Base-by-base conservation (phyloP, 2,329 filamentous ascomycete genomes). In the Hymenoscyphus fructigenus region DNA sequence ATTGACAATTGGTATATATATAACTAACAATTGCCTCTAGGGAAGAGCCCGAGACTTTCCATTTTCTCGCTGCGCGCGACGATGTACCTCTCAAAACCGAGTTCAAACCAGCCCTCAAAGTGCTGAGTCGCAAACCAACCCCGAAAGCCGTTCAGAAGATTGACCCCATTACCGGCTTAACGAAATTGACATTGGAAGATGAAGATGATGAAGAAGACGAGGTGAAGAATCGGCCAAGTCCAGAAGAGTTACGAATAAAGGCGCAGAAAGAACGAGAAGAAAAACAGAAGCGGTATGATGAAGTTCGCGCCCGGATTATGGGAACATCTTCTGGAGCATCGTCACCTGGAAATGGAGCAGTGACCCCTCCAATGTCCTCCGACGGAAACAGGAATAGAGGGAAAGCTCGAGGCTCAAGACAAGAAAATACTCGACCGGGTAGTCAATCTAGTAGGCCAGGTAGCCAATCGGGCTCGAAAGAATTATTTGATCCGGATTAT, bases 231-330 rank as follows among this genome's bases (percentile, higher is more conserved):
- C 87, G 88, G 70, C 85, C 87, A 55, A 90, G 87, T 0, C 85
- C 89, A 3, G 91, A 94, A 72, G 90, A 97, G 79, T 85, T 93
- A 38, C 88, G 91, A 67, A 85, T 88, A 28, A 90, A 90, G 74
- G 91, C 93, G 61, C 87, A 92, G 75, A 84, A 85, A 59, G 92
- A 96, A 71, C 85, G 88, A 10, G 93, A 96, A 74, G 93, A 96
- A 79, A 97, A 95, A 80, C 91, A 96, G 80, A 88, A 88, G 64
- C 90, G 91, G 66, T 97, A 97, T 76, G 91, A 96, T 67, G 93
- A 97, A 79, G 91, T 89, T 5, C 85, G 94, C 34, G 92, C 94
- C 72, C 90, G 93, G 75, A 89, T 97, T 63, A 94, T 97, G 77
- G 93, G 93, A 23, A 73, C 71, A 38, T 79, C 80, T 7, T 84